Evolutionary conservation across 2,329 filamentous ascomycete species (phyloP).

Genomic region (Lomentospora prolificans): DNA sequence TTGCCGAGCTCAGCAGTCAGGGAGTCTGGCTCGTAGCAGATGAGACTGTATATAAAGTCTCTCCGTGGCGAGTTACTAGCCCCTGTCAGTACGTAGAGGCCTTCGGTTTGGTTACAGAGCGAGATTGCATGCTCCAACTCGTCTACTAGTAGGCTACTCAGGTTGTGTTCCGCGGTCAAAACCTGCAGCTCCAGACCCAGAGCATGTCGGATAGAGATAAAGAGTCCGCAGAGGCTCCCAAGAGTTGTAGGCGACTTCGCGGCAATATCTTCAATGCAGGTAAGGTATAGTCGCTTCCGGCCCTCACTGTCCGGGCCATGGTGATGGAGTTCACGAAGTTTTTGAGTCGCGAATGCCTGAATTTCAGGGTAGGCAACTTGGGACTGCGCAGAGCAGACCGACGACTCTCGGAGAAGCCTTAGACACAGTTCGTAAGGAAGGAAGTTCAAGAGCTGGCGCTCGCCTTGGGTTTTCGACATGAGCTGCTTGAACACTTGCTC

Average conservation of each 20-base stretch:
- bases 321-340: slow-evolving; percentile 51
- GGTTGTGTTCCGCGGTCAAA: slow-evolving; percentile 50
- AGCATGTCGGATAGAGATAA: slow-evolving; percentile 35
- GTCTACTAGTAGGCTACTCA: slow-evolving; percentile 52
- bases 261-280: slow-evolving; percentile 60
- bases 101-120: slow-evolving; percentile 21
- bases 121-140: slow-evolving; percentile 51
- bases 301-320: slow-evolving; percentile 43
- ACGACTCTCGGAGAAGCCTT: slow-evolving; percentile 63
- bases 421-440: slow-evolving; percentile 45
- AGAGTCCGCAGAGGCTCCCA: slow-evolving; percentile 62
- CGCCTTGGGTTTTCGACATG: slow-evolving; percentile 31
- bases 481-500: slow-evolving; percentile 43
- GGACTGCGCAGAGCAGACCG: slow-evolving; percentile 41
- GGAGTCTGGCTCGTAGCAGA: slow-evolving; percentile 49
- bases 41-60: slow-evolving; percentile 47
- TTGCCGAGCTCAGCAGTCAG: slow-evolving; percentile 53
- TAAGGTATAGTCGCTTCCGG: slow-evolving; percentile 51
- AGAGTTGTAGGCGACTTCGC: slow-evolving; percentile 53
- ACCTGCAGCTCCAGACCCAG: slow-evolving; percentile 40
- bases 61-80: slow-evolving; percentile 41
- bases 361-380: slow-evolving; percentile 51
- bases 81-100: slow-evolving; percentile 31
- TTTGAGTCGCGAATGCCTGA: slow-evolving; percentile 51
- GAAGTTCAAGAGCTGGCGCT: slow-evolving; percentile 23